Base-by-base conservation (phyloP, 371 early-diverging fungal genomes). In the Capniomyces stellatus region DNA sequence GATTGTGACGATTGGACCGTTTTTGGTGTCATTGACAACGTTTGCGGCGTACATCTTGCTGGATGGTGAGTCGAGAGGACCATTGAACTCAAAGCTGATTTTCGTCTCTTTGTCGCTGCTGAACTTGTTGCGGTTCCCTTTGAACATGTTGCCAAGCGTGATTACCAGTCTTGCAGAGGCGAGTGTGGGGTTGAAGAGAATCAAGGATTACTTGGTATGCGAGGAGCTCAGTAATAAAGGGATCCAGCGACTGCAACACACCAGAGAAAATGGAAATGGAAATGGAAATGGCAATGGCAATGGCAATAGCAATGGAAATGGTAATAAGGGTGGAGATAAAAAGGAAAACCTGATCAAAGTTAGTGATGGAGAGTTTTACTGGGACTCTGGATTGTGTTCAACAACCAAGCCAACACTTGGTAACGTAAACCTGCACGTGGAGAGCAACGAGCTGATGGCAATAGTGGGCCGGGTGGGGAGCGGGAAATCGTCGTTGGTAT, bases 401-500 rank as follows among this genome's bases (percentile, higher is more conserved):
- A 28, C 10, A 6, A 8, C 24, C 31, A 54, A 42, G 3, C 18
- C 30, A 4, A 66, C 66, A 12, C 62, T 90, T 39, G 60, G 64
- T 0, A 64, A 81, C 54, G 75, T 92, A 42, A 68, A 71, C 49
- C 61, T 92, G 22, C 64, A 60, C 1, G 73, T 80, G 25, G 59
- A 63, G n/a, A 79, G 79, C 48, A 76, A 80, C n/a, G 71, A 75
- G 35, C 64, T 89, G 13, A 54, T 83, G 19, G 81, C 85, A 10
- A 66, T 95, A 29, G 81, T 91, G 21, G 96, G 93, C 2, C 75
- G 76, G 42, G 92, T 93, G 1, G 94, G 94, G n/a, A 58, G 83
- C 6, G 94, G 94, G 24, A 93, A 93, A 60, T 83, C 87, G 19
- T 85, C 90, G 1, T 63, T 92, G 29, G 63, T 90, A 15, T 76